Evolutionary conservation across 208 protist genomes (phyloP).

Genomic region (Herpetomonas tarakana): DNA sequence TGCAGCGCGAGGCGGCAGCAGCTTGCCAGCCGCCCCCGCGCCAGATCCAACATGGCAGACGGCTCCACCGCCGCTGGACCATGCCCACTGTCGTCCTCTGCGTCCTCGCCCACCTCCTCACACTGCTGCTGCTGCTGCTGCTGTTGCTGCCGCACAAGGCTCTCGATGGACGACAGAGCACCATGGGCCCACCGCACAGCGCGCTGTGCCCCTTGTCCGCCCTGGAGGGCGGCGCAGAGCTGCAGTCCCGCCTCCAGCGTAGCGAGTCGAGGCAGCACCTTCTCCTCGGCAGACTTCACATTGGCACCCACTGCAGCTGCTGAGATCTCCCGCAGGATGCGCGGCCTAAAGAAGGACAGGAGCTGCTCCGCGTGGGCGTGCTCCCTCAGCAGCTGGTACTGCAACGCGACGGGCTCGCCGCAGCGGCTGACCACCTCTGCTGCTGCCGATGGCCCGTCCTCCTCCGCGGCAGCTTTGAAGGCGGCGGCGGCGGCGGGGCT

Average conservation of each 20-base stretch:
- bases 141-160: too few species aligned
- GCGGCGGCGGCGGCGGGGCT: background rate
- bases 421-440: background rate
- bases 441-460: background rate
- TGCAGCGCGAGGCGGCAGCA: background rate
- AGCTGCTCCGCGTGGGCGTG: background rate
- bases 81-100: background rate
- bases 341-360: background rate
- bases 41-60: background rate
- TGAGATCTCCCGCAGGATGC: background rate
- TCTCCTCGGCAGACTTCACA: background rate
- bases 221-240: constrained; percentile 11
- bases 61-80: background rate
- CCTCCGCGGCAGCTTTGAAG: too few species aligned
- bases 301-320: background rate
- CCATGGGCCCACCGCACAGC: background rate
- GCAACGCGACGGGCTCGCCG: background rate
- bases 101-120: background rate
- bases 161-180: background rate
- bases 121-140: too few species aligned
- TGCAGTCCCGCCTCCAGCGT: constrained; percentile 10
- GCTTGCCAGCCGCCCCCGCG: background rate
- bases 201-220: constrained; percentile 12
- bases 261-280: constrained; percentile 1
- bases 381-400: background rate